Evolutionary conservation across 331 rosid genomes (phyloP).

Genomic region (Pyracantha coccinea): DNA sequence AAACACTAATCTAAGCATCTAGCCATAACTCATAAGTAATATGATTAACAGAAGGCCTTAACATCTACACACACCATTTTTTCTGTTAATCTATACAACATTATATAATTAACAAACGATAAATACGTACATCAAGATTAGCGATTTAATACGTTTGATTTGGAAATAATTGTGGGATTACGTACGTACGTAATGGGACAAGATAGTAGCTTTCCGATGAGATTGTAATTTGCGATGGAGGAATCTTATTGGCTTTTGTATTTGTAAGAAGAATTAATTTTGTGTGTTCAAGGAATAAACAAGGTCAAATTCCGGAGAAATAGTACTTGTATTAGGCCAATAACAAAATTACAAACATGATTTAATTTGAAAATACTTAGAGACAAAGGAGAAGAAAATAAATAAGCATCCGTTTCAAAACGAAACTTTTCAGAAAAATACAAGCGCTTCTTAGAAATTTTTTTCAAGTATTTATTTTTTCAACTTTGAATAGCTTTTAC

Average conservation of each 20-base stretch:
- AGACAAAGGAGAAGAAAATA: too few relatives aligned
- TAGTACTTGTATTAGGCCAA: neutral
- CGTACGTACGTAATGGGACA: neutral
- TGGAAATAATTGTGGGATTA: neutral
- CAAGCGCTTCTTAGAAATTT: too few relatives aligned
- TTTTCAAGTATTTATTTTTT: too few relatives aligned
- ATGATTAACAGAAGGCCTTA: conserved; percentile 12
- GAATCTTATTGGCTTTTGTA: conserved; percentile 10
- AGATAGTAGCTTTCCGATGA: neutral
- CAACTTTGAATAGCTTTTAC: too few relatives aligned
- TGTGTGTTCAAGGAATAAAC: neutral
- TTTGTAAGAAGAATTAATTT: neutral
- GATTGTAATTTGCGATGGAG: neutral
- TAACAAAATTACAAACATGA: neutral
- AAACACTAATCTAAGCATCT: conserved; percentile 8
- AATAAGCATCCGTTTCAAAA: too few relatives aligned
- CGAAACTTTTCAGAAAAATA: too few relatives aligned
- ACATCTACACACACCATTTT: neutral
- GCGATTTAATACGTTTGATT: neutral
- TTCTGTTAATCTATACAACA: too few relatives aligned
- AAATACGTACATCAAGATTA: neutral
- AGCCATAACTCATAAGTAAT: conserved; percentile 4
- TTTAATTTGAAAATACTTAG: too few relatives aligned
- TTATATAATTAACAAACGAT: too few relatives aligned
- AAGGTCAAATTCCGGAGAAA: neutral